Conservation (phyloP, 352 stramenopile species). For the Phytopythium delawarense region DNA sequence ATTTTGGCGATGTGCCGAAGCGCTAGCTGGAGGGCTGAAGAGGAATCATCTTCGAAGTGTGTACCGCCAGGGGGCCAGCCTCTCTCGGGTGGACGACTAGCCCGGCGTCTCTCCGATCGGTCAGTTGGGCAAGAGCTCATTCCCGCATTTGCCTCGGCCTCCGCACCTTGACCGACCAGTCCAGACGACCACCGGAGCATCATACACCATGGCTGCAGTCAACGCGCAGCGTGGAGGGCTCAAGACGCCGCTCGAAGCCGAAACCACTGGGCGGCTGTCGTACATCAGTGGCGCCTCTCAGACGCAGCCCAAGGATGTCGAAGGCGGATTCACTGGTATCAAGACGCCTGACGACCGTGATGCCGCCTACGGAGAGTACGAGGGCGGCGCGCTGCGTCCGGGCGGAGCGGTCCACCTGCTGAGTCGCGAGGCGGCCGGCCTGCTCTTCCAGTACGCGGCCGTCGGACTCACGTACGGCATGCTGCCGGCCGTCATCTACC, state of each 20-base stretch:
- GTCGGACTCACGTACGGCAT: constrained; percentile 19
- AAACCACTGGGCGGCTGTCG: neutral
- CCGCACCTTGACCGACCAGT: neutral
- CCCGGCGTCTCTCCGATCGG: neutral
- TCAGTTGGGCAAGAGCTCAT: neutral
- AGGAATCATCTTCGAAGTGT: neutral
- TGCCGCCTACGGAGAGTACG: constrained; percentile 2
- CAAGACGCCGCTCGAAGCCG: constrained; percentile 5
- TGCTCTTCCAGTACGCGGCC: constrained; percentile 19
- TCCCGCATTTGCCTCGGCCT: constrained; percentile 3
- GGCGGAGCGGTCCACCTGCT: constrained; percentile 12
- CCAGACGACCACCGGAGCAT: neutral
- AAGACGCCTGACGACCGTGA: constrained; percentile 7
- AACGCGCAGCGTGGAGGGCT: neutral
- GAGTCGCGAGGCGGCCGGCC: constrained; percentile 21
- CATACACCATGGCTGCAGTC: neutral
- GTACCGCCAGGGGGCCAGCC: neutral
- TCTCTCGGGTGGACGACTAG: neutral
- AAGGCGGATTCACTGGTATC: neutral
- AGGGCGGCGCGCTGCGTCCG: constrained; percentile 21
- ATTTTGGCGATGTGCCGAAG: neutral
- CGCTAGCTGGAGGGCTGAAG: neutral
- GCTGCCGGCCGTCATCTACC: constrained; percentile 11
- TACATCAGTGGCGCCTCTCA: constrained; percentile 4
- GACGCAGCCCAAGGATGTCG: neutral